A percentile compares a stretch with the other conserved stretches of the same genome.
phyloP scores from a whole-genome alignment of 1,284 basidiomycete genomes.

The Malassezia furfur region DNA sequence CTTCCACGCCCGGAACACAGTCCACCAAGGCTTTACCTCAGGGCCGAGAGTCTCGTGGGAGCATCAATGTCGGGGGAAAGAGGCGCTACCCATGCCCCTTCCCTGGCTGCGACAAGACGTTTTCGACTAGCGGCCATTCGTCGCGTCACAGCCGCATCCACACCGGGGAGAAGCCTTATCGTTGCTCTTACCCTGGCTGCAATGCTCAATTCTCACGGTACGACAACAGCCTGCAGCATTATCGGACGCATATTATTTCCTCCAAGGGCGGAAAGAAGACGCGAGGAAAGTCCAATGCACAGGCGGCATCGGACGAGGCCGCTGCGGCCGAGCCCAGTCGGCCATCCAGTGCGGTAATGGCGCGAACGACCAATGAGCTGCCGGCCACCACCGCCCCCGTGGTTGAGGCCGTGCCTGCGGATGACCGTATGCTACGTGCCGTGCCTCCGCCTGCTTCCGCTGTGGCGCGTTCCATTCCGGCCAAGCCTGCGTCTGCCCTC shows the following conservation, averaged over 20 bases:
- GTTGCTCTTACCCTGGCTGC: conserved; percentile 46
- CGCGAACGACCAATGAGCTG: no score
- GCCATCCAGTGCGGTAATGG: no score
- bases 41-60: background rate
- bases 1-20: no score
- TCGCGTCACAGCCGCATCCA: conserved; percentile 68
- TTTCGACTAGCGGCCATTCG: conserved; percentile 73
- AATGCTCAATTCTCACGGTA: conserved; percentile 46
- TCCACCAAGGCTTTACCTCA: no score
- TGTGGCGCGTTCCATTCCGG: no score
- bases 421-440: no score
- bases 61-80: conserved; percentile 45
- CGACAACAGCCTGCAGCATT: conserved; percentile 47
- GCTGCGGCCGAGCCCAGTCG: background rate
- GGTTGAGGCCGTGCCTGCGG: no score
- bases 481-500: no score
- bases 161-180: conserved; percentile 52
- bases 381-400: no score
- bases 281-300: background rate
- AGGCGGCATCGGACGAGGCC: background rate
- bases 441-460: no score
- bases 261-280: conserved; percentile 28
- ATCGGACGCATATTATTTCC: conserved; percentile 42
- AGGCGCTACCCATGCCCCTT: conserved; percentile 55
- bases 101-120: conserved; percentile 59